A percentile compares a stretch with the other conserved stretches of the same genome.
Evolutionary conservation across 2,329 filamentous ascomycete genomes (phyloP).

Genomic region (Fusarium domesticum): DNA sequence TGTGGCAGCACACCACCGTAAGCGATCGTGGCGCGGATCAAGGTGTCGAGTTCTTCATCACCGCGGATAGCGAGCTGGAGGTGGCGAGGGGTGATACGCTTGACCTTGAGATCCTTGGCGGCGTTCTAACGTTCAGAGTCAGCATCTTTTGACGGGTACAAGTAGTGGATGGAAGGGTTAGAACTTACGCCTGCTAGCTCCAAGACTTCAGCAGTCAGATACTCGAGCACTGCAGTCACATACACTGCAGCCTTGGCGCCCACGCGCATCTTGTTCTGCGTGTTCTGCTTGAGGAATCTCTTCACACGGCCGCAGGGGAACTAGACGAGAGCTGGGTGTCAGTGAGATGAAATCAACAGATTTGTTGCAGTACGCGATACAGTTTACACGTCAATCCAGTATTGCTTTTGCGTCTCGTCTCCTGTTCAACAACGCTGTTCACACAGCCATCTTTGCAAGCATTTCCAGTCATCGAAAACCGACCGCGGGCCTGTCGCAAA

Average conservation of each 20-base stretch:
- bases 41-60: slow-evolving; percentile 95
- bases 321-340: slow-evolving; percentile 46
- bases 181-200: slow-evolving; percentile 83
- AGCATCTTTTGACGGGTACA: slow-evolving; percentile 15
- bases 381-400: slow-evolving; percentile 6
- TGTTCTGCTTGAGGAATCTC: slow-evolving; percentile 99
- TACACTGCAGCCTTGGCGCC: slow-evolving; percentile 98
- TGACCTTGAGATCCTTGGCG: slow-evolving; percentile 99
- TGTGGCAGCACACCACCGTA: slow-evolving; percentile 97
- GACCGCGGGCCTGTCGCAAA: slow-evolving; percentile 10
- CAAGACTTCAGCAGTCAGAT: slow-evolving; percentile 95
- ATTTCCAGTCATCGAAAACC: slow-evolving; percentile 7
- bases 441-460: slow-evolving; percentile 5
- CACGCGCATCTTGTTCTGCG: slow-evolving; percentile 99
- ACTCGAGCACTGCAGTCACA: slow-evolving; percentile 96
- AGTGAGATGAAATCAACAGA: slow-evolving; percentile 16
- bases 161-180: slow-evolving; percentile 6
- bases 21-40: slow-evolving; percentile 96
- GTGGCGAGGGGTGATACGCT: slow-evolving; percentile 98
- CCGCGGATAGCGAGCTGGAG: slow-evolving; percentile 96
- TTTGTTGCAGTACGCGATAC: slow-evolving; percentile 7
- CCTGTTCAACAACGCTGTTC: slow-evolving; percentile 13
- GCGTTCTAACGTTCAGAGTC: slow-evolving; percentile 64
- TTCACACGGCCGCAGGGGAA: slow-evolving; percentile 99
- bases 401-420: slow-evolving; percentile 15